Evolutionary conservation across 148 eudicot species (phyloP), one percentile per base, ranked within the genome.

Genomic region (Nyssa sinensis): DNA sequence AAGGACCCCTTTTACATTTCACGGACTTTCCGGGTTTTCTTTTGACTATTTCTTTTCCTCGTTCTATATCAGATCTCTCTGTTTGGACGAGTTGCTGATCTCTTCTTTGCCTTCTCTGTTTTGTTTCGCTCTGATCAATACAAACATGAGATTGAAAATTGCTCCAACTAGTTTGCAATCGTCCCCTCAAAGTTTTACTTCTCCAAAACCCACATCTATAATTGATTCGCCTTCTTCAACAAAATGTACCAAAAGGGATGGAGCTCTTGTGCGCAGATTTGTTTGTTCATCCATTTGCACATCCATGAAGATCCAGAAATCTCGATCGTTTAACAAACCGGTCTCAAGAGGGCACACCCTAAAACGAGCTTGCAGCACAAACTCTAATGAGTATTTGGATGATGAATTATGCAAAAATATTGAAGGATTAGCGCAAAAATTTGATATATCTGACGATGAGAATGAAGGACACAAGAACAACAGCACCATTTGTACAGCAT

Each of bases 81-180:
- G 2, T 21, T 47, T 34, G 7, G 14, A 55, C 0, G 44, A 7
- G 33, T 65, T 63, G 39, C 37, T 16, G 21, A 17, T 31, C 30
- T 30, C n/a, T 62, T 31, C 24, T 30, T 31, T 63, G 68, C 27
- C n/a, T 57, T 65, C 31, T 72, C 14, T 27, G 34, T 72, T 59
- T 23, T 31, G 25, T 71, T 64, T 63, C 24, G 13, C 63, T n/a
- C 1, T 30, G 28, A 21, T 32, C 39, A 31, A 8, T n/a, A 27
- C 33, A 51, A n/a, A 28, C 21, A 80, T 80, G 80, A 76, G 66
- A 28, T 35, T 73, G 13, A 49, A 72, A 66, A 8, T 67, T 41
- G 67, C 35, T 58, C 44, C 35, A 29, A 30, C 41, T 11, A 16
- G 16, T 60, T n/a, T 61, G 8, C 69, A 72, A 32, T 76, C 69